Percentiles rank a stretch among this genome's conserved stretches.
Conservation (phyloP, 768 basidiomycete genomes). For the Boletus reticuloceps region DNA sequence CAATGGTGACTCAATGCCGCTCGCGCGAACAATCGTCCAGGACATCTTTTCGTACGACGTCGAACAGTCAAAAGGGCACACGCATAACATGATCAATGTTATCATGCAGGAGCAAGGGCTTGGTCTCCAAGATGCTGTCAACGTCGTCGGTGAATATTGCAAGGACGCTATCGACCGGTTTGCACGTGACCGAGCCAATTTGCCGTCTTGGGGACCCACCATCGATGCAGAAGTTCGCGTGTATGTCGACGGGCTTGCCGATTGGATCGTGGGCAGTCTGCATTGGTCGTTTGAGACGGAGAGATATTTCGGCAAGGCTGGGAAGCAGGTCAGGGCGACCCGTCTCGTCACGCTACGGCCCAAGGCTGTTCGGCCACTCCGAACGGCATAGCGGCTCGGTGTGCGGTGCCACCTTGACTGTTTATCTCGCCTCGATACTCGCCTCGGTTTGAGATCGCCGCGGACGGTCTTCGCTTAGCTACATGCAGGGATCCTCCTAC, state of each 20-base stretch:
- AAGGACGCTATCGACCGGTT: constrained; percentile 71
- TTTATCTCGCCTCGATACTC: no score
- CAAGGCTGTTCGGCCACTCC: constrained; percentile 16
- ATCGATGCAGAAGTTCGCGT: constrained; percentile 61
- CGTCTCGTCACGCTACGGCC: constrained; percentile 58
- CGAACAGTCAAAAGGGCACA: constrained; percentile 81
- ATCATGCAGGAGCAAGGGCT: constrained; percentile 72
- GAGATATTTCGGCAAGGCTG: constrained; percentile 67
- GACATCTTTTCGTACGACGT: constrained; percentile 86
- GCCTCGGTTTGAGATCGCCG: no score
- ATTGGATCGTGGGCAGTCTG: constrained; percentile 76
- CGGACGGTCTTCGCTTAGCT: no score
- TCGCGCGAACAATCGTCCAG: constrained; percentile 32
- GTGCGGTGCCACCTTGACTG: no score
- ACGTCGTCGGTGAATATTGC: constrained; percentile 76
- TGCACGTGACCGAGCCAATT: constrained; percentile 36
- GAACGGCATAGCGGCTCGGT: not conserved
- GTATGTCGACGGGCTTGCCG: constrained; percentile 68
- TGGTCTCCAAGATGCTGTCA: constrained; percentile 69
- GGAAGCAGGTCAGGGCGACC: constrained; percentile 51
- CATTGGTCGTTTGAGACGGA: constrained; percentile 78
- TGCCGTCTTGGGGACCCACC: constrained; percentile 71
- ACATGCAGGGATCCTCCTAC: no score
- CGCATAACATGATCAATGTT: constrained; percentile 81
- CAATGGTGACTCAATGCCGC: not conserved